Base-by-base conservation (phyloP, 2,329 filamentous ascomycete species). In the Talaromyces atroroseus region DNA sequence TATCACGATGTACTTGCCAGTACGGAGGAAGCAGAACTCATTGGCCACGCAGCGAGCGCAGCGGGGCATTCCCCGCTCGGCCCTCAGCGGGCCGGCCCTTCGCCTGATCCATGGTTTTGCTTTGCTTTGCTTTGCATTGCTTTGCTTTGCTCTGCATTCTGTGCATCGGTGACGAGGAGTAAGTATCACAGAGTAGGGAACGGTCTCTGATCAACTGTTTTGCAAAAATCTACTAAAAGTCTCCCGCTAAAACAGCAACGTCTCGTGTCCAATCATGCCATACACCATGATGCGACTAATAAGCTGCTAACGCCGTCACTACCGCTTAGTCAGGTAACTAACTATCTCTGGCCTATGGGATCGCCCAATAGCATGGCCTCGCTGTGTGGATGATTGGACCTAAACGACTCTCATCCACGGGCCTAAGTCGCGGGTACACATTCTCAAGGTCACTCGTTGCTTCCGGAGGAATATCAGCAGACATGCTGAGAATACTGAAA, bases 241-340 rank as follows among this genome's bases (percentile, higher is more conserved):
- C 42, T 24, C 16, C 50, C 36, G 44, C 36, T 24, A 36, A 45
- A 14, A 46, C 44, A 48, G 16, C 45, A 24, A 40, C 34, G 36
- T 49, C 52, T 54, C 52, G 44, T 54, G 46, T 54, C 52, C 52
- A 54, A 54, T 54, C 44, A 49, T 54, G 21, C 45, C 34, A 18
- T 42, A 24, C 20, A 46, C 44, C 20, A 46, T 14, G 20, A 2
- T 14, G n/a, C n/a, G n/a, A n/a, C n/a, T n/a, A n/a, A n/a, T n/a
- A n/a, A n/a, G n/a, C n/a, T n/a, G n/a, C n/a, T n/a, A n/a, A n/a
- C n/a, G n/a, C 46, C n/a, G 21, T 26, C 7, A n/a, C 45, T 24
- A 45, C 18, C 18, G 18, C 2, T 20, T 46, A 46, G 44, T 18
- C 46, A 21, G 46, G 23, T 29, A 14, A 16, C 32, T 36, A 36